phyloP scores from a whole-genome alignment of 331 rosid species.

The Erythrophleum ivorense region DNA sequence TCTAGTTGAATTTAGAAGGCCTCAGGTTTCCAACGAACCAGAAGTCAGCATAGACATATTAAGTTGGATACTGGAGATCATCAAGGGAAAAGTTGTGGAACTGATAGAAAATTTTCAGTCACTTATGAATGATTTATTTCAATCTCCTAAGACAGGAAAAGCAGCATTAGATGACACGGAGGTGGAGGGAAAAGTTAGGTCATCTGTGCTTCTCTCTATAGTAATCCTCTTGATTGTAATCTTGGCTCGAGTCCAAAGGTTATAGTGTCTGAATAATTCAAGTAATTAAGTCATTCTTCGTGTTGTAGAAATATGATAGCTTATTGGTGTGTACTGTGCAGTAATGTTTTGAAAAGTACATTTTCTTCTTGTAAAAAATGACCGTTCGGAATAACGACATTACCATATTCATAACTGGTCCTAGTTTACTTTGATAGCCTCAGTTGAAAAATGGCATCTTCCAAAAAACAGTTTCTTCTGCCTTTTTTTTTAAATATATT shows the following conservation, averaged over 20 bases:
- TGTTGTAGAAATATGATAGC: neutral
- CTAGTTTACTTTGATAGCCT: neutral
- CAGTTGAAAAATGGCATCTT: neutral
- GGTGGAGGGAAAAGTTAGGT: slow-evolving; percentile 55
- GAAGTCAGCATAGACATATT: slow-evolving; percentile 45
- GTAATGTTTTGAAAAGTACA: neutral
- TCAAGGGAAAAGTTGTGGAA: slow-evolving; percentile 56
- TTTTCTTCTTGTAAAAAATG: neutral
- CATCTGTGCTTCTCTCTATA: slow-evolving; percentile 63
- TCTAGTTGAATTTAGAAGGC: slow-evolving; percentile 45
- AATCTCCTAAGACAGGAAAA: slow-evolving; percentile 33
- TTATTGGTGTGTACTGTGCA: neutral
- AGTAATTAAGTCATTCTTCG: too few species aligned
- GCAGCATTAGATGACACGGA: slow-evolving; percentile 29
- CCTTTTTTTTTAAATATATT: too few species aligned
- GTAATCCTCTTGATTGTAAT: slow-evolving; percentile 60
- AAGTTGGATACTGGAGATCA: slow-evolving; percentile 56
- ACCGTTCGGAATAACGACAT: neutral
- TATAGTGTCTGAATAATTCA: neutral
- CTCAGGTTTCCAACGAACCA: slow-evolving; percentile 34
- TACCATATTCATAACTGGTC: neutral
- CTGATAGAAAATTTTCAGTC: slow-evolving; percentile 57
- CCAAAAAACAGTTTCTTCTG: too few species aligned
- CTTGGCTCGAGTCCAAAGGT: slow-evolving; percentile 48
- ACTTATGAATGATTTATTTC: slow-evolving; percentile 56